A percentile compares a stretch with the other conserved stretches of the same genome.
Evolutionary conservation across 2,329 filamentous ascomycete genomes (phyloP).

Genomic region (Sporothrix mexicana): DNA sequence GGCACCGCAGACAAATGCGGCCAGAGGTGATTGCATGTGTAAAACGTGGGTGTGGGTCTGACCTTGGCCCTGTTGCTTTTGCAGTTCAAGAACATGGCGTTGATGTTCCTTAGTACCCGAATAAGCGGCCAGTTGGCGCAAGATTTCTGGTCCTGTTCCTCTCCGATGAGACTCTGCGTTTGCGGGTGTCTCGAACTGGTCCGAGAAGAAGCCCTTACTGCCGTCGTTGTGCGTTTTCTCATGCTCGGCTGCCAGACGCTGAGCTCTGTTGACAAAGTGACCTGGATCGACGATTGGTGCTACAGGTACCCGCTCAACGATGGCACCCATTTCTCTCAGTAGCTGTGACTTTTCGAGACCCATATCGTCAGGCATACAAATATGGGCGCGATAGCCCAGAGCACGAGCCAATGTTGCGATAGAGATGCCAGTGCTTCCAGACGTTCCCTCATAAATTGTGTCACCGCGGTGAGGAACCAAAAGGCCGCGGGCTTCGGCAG

Average conservation of each 20-base stretch:
- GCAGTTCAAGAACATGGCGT: background rate
- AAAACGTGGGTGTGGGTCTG: background rate
- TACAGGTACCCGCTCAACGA: slow-evolving; percentile 88
- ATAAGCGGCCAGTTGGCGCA: slow-evolving; percentile 66
- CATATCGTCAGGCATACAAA: slow-evolving; percentile 97
- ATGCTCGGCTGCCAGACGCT: slow-evolving; percentile 76
- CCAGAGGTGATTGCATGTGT: slow-evolving; percentile 52
- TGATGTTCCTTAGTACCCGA: background rate
- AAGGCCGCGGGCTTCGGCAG: slow-evolving; percentile 78
- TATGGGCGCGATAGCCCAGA: slow-evolving; percentile 88
- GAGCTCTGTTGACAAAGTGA: slow-evolving; percentile 94
- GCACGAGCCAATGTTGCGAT: slow-evolving; percentile 87
- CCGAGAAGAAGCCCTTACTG: slow-evolving; percentile 87
- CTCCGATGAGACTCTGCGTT: slow-evolving; percentile 87
- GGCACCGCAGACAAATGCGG: slow-evolving; percentile 91
- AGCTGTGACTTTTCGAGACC: slow-evolving; percentile 86
- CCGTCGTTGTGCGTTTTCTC: slow-evolving; percentile 60
- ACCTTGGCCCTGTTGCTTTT: background rate
- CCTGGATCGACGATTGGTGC: slow-evolving; percentile 91
- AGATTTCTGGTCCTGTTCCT: slow-evolving; percentile 89
- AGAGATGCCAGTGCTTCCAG: slow-evolving; percentile 95
- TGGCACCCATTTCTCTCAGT: slow-evolving; percentile 84
- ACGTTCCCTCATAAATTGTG: slow-evolving; percentile 96
- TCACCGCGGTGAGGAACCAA: slow-evolving; percentile 82
- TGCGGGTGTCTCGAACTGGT: slow-evolving; percentile 91